Base-by-base conservation (phyloP, 2,329 filamentous ascomycete genomes). In the Aspergillus fumigatus region DNA sequence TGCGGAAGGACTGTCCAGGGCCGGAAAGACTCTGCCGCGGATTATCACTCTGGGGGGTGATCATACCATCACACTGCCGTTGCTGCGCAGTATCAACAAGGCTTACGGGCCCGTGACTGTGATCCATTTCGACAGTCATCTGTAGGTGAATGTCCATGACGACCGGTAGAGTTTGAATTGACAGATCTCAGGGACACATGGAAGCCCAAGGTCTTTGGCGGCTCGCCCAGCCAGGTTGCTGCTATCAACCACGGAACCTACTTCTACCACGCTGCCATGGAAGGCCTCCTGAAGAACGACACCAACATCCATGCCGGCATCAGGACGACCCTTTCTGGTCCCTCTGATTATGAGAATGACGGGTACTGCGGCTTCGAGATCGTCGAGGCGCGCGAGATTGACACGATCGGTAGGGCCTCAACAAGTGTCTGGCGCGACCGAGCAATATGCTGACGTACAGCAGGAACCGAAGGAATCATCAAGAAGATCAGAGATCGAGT, bases 231-330 rank as follows among this genome's bases (percentile, higher is more conserved):
- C 27, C 83, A 92, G 59, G 84, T 86, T 41, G 90, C 90, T 21
- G 82, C 82, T 61, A 87, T 95, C 76, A 95, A 94, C 76, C 89
- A 94, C 75, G 90, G 90, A 45, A 94, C 90, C 1, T 94, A 94
- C 78, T 95, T 95, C 76, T 94, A 88, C 76, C 89, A 93, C 70
- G 90, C 90, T 0, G 77, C 87, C 0, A 84, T 86, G 74, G 89
- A 94, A 70, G 90, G 90, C 2, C 79, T 94, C 17, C 79, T 95
- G 21, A 81, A 81, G 60, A 95, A 94, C 69, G 88, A 94, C 77
- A 88, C 84, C 63, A 93, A 92, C 75, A 92, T 95, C 73, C 90
- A 95, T 71, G 90, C 89, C 17, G 90, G 90, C 41, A 94, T 95
- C 71, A 85, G 90, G 55, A 94, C 90, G 0, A 94, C 89, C 2